Evolutionary conservation across 1,284 basidiomycete genomes (phyloP).

Genomic region (Fomitopsis betulina): DNA sequence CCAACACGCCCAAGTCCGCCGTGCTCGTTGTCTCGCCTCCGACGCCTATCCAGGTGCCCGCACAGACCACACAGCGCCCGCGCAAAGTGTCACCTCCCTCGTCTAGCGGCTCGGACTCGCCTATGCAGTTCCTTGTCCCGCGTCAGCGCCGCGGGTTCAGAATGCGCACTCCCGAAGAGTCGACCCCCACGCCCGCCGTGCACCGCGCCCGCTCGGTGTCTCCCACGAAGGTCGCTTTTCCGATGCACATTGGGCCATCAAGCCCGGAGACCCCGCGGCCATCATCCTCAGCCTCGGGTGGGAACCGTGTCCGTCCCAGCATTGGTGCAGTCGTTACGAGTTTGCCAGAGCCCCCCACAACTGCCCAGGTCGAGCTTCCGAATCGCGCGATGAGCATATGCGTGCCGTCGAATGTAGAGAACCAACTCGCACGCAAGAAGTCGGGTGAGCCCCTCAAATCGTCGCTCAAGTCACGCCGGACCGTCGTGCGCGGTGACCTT

Average conservation of each 20-base stretch:
- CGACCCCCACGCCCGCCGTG: slow-evolving; percentile 38
- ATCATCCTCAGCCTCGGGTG: background rate
- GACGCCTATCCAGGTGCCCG: slow-evolving; percentile 18
- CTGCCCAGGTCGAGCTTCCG: background rate
- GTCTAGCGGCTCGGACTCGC: slow-evolving; percentile 27
- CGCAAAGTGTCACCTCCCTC: slow-evolving; percentile 15
- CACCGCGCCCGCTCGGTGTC: slow-evolving; percentile 18
- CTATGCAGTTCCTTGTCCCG: slow-evolving; percentile 19
- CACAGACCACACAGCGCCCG: background rate
- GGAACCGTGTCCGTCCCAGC: background rate
- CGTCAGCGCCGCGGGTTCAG: slow-evolving; percentile 26
- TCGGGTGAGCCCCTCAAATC: slow-evolving; percentile 91
- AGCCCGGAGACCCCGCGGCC: slow-evolving; percentile 15
- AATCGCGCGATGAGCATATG: background rate
- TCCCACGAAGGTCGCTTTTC: slow-evolving; percentile 13
- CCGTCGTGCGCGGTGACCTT: slow-evolving; percentile 42
- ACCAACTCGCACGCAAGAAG: slow-evolving; percentile 63
- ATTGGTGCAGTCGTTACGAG: background rate
- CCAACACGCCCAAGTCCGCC: slow-evolving; percentile 9
- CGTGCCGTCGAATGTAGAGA: slow-evolving; percentile 4
- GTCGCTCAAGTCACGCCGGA: slow-evolving; percentile 73
- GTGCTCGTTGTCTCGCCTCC: slow-evolving; percentile 28
- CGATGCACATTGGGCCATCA: slow-evolving; percentile 11
- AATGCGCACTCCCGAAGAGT: slow-evolving; percentile 35
- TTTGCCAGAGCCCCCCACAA: background rate